Base-by-base conservation (phyloP, 805 yeast genomes). In the Kazachstania psychrophila region DNA sequence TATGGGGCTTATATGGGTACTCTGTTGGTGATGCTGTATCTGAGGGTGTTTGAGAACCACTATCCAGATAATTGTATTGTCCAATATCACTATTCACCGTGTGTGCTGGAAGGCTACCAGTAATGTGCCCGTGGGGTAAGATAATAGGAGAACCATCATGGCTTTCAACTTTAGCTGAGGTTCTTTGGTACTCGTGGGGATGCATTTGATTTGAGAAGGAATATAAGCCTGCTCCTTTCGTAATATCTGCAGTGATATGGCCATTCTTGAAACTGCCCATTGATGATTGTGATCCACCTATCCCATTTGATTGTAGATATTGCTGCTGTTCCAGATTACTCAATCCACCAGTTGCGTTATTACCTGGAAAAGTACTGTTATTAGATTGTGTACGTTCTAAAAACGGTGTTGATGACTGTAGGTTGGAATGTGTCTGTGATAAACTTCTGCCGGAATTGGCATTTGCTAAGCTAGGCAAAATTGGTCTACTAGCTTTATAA, bases 381-480 rank as follows among this genome's bases (percentile, higher is more conserved):
- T 33, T 28, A 20, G 40, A 33, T 34, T 34, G 31, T 10, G 37
- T 28, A 30, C 43, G 27, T 24, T 7, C 6, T 11, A 24, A 24
- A 11, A 40, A 24, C 12, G 38, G n/a, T 2, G 34, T 31, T 17
- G 27, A 24, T 31, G 44, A 31, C 37, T 45, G 45, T 12, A 38
- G 38, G 27, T 6, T 13, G n/a, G 13, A 5, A 24, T 11, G 5
- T 24, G 27, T 7, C n/a, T 7, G 5, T 6, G n/a, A 13, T 5
- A 24, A 11, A 5, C 13, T 24, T 24, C n/a, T 24, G 7, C 13
- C 6, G 9, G n/a, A 24, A 35, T n/a, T 24, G 23, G 28, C 13
- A 16, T 29, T 22, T 29, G 38, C 22, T 11, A 35, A 13, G 17
- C 38, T 35, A 11, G 38, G 38, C 19, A 35, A 19, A 13, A 35